These are phyloP conservation scores for Syncephalastrum monosporum DNA, from an alignment of 371 early-diverging fungal genomes.

Conservation along the genomic window DNA sequence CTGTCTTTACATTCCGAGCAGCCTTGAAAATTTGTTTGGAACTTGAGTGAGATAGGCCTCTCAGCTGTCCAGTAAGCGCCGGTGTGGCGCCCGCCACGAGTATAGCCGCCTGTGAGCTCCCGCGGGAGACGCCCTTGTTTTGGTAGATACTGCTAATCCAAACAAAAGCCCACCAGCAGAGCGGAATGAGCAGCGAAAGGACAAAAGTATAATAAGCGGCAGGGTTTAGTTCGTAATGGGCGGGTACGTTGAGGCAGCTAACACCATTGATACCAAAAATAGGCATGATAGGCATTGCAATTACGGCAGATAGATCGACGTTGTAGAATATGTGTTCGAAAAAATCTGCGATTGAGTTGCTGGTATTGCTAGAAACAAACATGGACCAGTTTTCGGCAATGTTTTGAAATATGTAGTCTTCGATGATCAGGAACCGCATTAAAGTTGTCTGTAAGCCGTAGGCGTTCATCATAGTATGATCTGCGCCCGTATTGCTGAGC, in stretches of 20 bases:
- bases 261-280: neutral
- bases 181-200: constrained; percentile 12
- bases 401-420: neutral
- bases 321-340: neutral
- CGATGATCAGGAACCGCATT: constrained; percentile 3
- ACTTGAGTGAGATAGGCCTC: constrained; percentile 15
- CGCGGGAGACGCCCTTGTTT: constrained; percentile 17
- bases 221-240: constrained; percentile 7
- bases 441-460: constrained; percentile 12
- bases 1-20: constrained; percentile 9
- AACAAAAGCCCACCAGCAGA: constrained; percentile 14
- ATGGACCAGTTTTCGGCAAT: neutral
- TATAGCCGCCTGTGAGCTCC: constrained; percentile 21
- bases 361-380: neutral
- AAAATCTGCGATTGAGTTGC: neutral
- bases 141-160: constrained; percentile 19
- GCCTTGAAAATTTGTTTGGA: constrained; percentile 10
- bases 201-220: constrained; percentile 10
- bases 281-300: constrained; percentile 1
- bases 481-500: neutral
- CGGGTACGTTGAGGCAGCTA: neutral
- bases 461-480: constrained; percentile 9
- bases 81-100: constrained; percentile 17
- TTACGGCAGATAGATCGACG: constrained; percentile 6
- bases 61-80: constrained; percentile 10